Evolutionary conservation across 345 rosid species (phyloP), one percentile per base, ranked within the genome.

Genomic region (Euphorbia pulcherrima): DNA sequence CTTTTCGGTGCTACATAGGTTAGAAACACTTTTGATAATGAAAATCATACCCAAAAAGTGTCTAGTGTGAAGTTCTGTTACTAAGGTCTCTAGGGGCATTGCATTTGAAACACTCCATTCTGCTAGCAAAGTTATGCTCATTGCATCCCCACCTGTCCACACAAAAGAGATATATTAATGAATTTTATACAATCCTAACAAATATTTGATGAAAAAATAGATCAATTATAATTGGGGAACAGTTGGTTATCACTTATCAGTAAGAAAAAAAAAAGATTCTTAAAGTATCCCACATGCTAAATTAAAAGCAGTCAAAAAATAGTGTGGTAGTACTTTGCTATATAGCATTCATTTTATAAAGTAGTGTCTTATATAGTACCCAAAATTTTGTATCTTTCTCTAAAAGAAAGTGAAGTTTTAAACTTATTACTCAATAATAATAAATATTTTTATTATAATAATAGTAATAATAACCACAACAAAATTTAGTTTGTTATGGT

Each of bases 111-210:
- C 98, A 90, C 76, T 93, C 97, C 76, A 66, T 90, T 71, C 98
- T 81, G 80, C 90, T 93, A 11, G 98, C 98, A 59, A 93, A 93
- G 80, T 93, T 93, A 74, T 93, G 98, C 64, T 93, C 94, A 26
- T 90, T 89, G 81, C 97, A 93, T 12, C 92, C 98, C 77, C 83
- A 58, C 83, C 98, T 90, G 78, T 47, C 35, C 14, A 47, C 40
- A 41, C 56, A 18, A 8, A 2, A 14, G 13, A 12, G 13, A 44
- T n/a, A n/a, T n/a, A 10, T 8, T 13, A 39, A 21, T 3, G 10
- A 35, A 20, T 47, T 64, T 23, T 21, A 21, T 2, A 4, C n/a
- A 13, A 23, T 16, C 51, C 27, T 1, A 39, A 33, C 7, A 2
- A 33, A 33, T 33, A 33, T 7, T 33, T 17, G 23, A 46, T 18